These are phyloP conservation scores for Podospora comata DNA, from an alignment of 495 filamentous ascomycete genomes.

Conservation along the genomic window DNA sequence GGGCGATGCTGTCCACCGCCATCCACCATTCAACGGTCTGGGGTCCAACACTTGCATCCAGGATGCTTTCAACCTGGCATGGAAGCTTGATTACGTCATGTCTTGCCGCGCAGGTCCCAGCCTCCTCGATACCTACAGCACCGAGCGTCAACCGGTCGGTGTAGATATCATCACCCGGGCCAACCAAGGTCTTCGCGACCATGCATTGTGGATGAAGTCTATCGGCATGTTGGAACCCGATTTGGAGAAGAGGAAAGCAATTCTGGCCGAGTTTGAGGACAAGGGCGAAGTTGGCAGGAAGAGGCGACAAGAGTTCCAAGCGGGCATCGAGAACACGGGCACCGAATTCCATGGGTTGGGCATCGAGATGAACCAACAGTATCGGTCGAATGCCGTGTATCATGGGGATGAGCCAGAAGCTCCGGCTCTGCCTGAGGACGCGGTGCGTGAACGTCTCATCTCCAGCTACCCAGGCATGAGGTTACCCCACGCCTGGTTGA, in stretches of 20 bases:
- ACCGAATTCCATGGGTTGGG: slow-evolving; percentile 40
- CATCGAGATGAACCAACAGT: slow-evolving; percentile 43
- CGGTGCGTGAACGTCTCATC: slow-evolving; percentile 22
- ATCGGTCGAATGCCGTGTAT: slow-evolving; percentile 33
- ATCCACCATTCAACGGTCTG: slow-evolving; percentile 47
- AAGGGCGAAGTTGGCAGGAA: slow-evolving; percentile 28
- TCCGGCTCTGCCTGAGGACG: slow-evolving; percentile 22
- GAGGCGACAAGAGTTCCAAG: slow-evolving; percentile 24
- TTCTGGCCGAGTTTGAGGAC: slow-evolving; percentile 32
- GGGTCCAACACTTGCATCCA: slow-evolving; percentile 50
- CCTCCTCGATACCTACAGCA: slow-evolving; percentile 36
- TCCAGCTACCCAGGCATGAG: slow-evolving; percentile 38
- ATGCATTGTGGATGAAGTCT: slow-evolving; percentile 31
- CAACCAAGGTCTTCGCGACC: slow-evolving; percentile 39
- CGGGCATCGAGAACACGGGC: slow-evolving; percentile 31
- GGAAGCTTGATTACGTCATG: slow-evolving; percentile 46
- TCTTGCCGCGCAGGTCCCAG: slow-evolving; percentile 28
- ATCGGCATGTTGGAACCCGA: slow-evolving; percentile 38
- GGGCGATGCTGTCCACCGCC: slow-evolving; percentile 49
- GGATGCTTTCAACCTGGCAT: slow-evolving; percentile 51
- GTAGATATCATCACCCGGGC: slow-evolving; percentile 37
- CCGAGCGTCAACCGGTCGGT: slow-evolving; percentile 45
- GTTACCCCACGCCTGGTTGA: slow-evolving; percentile 44
- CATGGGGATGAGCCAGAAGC: slow-evolving; percentile 24
- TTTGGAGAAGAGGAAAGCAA: slow-evolving; percentile 21